Conservation (phyloP, 208 protist genomes). For the Acanthamoeba triangularis region DNA sequence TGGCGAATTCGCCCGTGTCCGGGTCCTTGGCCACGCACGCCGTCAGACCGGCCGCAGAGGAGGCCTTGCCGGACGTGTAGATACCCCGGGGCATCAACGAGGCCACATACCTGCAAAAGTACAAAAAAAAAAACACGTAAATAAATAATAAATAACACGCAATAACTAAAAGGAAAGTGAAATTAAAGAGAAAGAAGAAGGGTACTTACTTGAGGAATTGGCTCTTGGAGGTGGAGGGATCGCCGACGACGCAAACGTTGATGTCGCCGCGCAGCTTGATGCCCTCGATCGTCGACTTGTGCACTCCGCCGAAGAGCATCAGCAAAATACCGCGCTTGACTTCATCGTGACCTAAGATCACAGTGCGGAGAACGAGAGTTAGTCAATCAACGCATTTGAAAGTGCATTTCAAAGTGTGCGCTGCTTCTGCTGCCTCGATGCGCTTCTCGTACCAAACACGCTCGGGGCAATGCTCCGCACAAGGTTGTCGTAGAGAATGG, state of each 20-base stretch:
- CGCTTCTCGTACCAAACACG: conserved; percentile 42
- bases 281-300: conserved; percentile 95
- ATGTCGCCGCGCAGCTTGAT: conserved; percentile 99
- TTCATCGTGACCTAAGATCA: conserved; percentile 95
- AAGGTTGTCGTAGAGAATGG: conserved; percentile 94
- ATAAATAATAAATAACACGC: no score
- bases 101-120: conserved; percentile 90
- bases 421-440: no score
- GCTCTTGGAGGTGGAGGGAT: conserved; percentile 99
- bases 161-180: background rate
- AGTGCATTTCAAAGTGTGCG: conserved; percentile 6
- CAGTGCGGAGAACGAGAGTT: background rate
- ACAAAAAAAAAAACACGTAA: background rate
- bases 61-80: conserved; percentile 99
- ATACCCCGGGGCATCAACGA: conserved; percentile 96
- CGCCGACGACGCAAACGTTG: conserved; percentile 99
- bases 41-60: conserved; percentile 96
- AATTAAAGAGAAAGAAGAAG: background rate
- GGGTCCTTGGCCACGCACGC: conserved; percentile 98
- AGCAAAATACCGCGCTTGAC: conserved; percentile 99
- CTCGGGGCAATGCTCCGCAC: conserved; percentile 92
- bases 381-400: background rate
- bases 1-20: conserved; percentile 99
- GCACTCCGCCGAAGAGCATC: conserved; percentile 99
- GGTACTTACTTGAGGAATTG: conserved; percentile 99